phyloP scores from a whole-genome alignment of 495 filamentous ascomycete genomes.

The Elasticomyces elasticus region DNA sequence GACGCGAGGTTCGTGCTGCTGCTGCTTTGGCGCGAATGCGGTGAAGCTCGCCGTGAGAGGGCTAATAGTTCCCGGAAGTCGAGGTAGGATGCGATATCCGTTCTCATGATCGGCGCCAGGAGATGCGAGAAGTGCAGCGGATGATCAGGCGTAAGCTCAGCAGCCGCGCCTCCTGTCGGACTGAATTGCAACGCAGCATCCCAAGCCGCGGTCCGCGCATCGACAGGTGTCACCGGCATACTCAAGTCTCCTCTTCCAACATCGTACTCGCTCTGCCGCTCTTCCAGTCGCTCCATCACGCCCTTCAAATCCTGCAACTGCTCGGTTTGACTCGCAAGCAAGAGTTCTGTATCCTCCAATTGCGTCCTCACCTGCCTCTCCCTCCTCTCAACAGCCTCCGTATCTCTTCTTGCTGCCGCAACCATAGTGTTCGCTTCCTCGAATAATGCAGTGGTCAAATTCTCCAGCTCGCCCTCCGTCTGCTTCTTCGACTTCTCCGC shows the following conservation, averaged over 20 bases:
- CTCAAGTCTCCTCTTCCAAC: conserved; percentile 46
- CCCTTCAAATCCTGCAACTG: conserved; percentile 83
- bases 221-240: conserved; percentile 58
- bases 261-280: conserved; percentile 51
- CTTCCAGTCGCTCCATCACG: conserved; percentile 83
- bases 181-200: conserved; percentile 8
- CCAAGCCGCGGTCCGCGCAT: conserved; percentile 36
- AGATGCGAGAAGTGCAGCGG: conserved; percentile 79
- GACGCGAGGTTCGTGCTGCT: conserved; percentile 30
- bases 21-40: conserved; percentile 59
- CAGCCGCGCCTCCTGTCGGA: neutral
- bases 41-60: conserved; percentile 50
- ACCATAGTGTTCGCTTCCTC: conserved; percentile 99
- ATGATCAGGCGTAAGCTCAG: conserved; percentile 60
- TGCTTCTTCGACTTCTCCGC: conserved; percentile 63
- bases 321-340: conserved; percentile 83
- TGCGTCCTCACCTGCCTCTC: conserved; percentile 72
- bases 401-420: conserved; percentile 60
- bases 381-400: conserved; percentile 57
- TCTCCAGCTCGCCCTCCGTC: conserved; percentile 78
- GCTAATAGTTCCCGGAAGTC: conserved; percentile 75
- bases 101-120: conserved; percentile 69
- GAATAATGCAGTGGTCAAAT: conserved; percentile 78
- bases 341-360: conserved; percentile 71
- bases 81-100: conserved; percentile 66